Evolutionary conservation across 345 rosid species (phyloP).

Genomic region (Euphorbia peplus): DNA sequence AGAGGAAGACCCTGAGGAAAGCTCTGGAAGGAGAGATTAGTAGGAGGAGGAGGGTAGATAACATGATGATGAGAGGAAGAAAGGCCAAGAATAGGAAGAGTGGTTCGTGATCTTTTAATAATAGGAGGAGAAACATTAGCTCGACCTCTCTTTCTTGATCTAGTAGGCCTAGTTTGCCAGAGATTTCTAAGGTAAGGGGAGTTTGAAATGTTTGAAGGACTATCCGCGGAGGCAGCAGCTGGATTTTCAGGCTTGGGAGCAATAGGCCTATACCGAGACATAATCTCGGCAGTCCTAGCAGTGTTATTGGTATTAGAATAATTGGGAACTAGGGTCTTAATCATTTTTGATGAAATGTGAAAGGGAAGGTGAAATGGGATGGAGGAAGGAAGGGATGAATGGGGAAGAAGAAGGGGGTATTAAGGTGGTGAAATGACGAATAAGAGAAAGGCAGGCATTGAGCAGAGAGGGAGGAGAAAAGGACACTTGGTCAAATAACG

Average conservation of each 20-base stretch:
- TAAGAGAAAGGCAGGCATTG: slow-evolving; percentile 46
- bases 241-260: slow-evolving; percentile 78
- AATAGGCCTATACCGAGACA: slow-evolving; percentile 88
- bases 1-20: slow-evolving; percentile 41
- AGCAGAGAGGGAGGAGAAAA: slow-evolving; percentile 31
- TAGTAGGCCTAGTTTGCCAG: slow-evolving; percentile 85
- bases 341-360: slow-evolving; percentile 35
- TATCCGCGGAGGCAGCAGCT: slow-evolving; percentile 33
- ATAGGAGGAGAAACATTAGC: slow-evolving; percentile 46
- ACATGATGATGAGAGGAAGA: slow-evolving; percentile 28
- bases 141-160: slow-evolving; percentile 88
- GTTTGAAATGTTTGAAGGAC: slow-evolving; percentile 53
- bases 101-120: slow-evolving; percentile 50
- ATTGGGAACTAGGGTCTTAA: slow-evolving; percentile 54
- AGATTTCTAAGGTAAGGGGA: slow-evolving; percentile 75
- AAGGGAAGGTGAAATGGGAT: not conserved
- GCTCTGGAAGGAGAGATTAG: slow-evolving; percentile 31
- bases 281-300: slow-evolving; percentile 82
- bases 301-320: slow-evolving; percentile 44
- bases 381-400: not conserved
- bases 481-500: slow-evolving; percentile 53
- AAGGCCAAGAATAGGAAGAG: slow-evolving; percentile 24
- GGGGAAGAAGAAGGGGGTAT: not conserved
- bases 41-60: slow-evolving; percentile 27
- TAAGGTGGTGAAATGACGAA: slow-evolving; percentile 28